phyloP scores from a whole-genome alignment of 148 eudicot species.

The Simmondsia chinensis region DNA sequence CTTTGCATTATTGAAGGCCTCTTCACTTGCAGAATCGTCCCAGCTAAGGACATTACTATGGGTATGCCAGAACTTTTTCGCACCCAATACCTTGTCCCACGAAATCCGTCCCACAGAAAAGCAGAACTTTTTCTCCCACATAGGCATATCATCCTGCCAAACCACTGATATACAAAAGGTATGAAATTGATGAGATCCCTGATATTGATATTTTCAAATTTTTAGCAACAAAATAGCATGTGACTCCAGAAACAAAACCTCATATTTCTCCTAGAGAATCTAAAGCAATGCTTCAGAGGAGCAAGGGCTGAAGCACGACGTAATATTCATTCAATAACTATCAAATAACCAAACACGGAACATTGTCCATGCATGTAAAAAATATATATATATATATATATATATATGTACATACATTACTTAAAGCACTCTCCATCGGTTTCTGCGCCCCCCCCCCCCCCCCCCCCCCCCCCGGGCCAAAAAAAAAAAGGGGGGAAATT shows the following conservation, averaged over 20 bases:
- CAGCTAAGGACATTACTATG: conserved; percentile 36
- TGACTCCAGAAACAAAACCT: neutral
- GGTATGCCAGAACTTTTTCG: conserved; percentile 36
- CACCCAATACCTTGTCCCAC: conserved; percentile 58
- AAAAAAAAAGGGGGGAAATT: too few relatives aligned
- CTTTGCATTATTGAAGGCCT: conserved; percentile 51
- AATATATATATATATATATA: too few relatives aligned
- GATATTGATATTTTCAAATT: neutral
- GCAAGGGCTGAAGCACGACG: too few relatives aligned
- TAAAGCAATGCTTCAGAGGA: too few relatives aligned
- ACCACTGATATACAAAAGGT: conserved; percentile 18
- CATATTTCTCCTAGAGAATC: too few relatives aligned
- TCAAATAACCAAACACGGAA: too few relatives aligned
- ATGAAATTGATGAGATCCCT: conserved; percentile 6
- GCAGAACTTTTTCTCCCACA: conserved; percentile 79
- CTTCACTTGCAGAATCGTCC: conserved; percentile 65
- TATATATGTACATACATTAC: too few relatives aligned
- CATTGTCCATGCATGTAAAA: too few relatives aligned
- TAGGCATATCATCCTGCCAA: conserved; percentile 51
- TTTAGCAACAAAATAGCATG: neutral
- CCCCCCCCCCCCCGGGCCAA: too few relatives aligned
- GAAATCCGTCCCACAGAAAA: conserved; percentile 43
- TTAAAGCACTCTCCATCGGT: too few relatives aligned
- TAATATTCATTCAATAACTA: too few relatives aligned
- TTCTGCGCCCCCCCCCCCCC: too few relatives aligned